Evolutionary conservation across 2,329 filamentous ascomycete species (phyloP), one percentile per base, ranked within the genome.

Genomic region (Penicillium sp.): DNA sequence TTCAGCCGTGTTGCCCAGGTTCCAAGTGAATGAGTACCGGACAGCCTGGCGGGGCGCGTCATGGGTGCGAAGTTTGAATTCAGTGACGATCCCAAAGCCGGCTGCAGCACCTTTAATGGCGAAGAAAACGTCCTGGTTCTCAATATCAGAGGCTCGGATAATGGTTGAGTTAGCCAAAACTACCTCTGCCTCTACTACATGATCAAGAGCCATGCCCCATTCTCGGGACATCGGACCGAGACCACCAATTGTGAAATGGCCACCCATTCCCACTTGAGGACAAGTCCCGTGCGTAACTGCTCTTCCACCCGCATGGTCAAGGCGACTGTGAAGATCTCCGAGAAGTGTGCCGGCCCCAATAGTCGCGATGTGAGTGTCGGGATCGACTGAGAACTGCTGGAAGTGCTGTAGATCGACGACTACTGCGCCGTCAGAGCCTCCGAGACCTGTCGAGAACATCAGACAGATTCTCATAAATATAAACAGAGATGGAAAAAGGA

Each of bases 11-110:
- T 70, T 75, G 4, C 75, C 75, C 3, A 81, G 70, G 15, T 71
- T 74, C 49, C 84, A 68, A 7, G 72, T 74, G 65, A 79, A 86
- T 1, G 77, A 76, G 63, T 83, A 86, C 51, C 83, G 76, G 8
- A 86, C 72, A 3, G 81, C 72, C n/a, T 70, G 67, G 4, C 72
- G 48, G 0, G 72, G 73, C 4, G 67, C 67, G 2, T 59, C 55
- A 40, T 71, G 60, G 0, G 70, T 72, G 28, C 60, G 61, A 8
- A 72, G 57, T n/a, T 66, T 66, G 53, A 72, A 72, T 24, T 66
- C 64, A 0, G 70, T 72, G 4, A 72, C 64, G 25, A 72, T 65
- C 0, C 69, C 70, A 50, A 72, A 72, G 32, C 64, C 67, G 6
- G 68, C 63, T 5, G 62, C 69, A 4, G 70, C 69, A 13, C 70